Evolutionary conservation across 306 rosid species (phyloP).

Genomic region (Glycine tomentella): DNA sequence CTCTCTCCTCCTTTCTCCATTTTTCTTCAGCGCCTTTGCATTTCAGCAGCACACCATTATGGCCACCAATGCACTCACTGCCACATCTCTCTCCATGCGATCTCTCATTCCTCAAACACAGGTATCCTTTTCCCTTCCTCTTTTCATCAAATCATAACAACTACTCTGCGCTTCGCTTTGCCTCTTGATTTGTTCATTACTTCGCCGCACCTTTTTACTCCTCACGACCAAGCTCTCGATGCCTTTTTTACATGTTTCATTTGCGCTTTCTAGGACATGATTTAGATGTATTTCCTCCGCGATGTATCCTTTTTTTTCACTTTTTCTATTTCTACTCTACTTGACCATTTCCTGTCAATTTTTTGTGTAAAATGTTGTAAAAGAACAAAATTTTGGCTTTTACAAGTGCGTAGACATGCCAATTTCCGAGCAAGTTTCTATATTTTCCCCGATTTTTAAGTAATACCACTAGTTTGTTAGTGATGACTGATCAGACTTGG

Average conservation of each 20-base stretch:
- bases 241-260: not conserved
- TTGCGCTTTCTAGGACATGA: not conserved
- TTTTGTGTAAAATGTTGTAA: too few species aligned
- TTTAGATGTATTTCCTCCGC: not conserved
- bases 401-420: not conserved
- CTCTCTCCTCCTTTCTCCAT: constrained; percentile 31
- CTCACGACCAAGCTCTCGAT: too few species aligned
- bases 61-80: constrained; percentile 32
- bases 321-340: not conserved
- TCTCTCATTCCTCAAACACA: constrained; percentile 43
- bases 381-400: not conserved
- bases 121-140: constrained; percentile 45
- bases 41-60: constrained; percentile 42
- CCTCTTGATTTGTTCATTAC: constrained; percentile 17
- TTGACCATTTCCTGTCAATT: not conserved
- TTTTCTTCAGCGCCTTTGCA: constrained; percentile 34
- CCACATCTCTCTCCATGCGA: constrained; percentile 44
- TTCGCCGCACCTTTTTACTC: not conserved
- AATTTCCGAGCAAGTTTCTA: too few species aligned
- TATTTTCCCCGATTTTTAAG: too few species aligned
- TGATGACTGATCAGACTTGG: not conserved
- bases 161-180: not conserved
- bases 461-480: not conserved
- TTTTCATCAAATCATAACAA: not conserved
- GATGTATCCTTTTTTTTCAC: not conserved